Evolutionary conservation across 1,284 basidiomycete genomes (phyloP).

Genomic region (Somion occarium): DNA sequence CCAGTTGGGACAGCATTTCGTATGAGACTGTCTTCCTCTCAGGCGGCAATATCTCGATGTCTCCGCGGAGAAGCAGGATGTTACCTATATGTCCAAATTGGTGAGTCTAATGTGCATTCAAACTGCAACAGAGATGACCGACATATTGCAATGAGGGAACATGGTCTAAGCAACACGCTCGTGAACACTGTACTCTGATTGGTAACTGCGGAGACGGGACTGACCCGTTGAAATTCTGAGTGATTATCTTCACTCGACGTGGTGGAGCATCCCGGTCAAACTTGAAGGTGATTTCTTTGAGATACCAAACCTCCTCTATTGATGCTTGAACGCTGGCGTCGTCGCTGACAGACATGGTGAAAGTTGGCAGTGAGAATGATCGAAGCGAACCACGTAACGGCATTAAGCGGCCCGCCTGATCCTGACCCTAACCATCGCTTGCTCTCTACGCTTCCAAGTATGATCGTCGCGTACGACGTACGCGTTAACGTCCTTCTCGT

Average conservation of each 20-base stretch:
- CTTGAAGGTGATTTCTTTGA: slow-evolving; percentile 64
- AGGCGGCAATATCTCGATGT: slow-evolving; percentile 65
- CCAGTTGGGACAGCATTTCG: slow-evolving; percentile 74
- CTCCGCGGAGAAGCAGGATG: slow-evolving; percentile 74
- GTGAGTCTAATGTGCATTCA: slow-evolving; percentile 9
- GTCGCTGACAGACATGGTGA: not conserved
- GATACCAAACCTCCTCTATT: slow-evolving; percentile 65
- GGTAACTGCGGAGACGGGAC: slow-evolving; percentile 22
- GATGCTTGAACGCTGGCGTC: slow-evolving; percentile 10
- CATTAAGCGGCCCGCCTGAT: too few species aligned
- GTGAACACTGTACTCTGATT: not conserved
- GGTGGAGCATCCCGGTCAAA: slow-evolving; percentile 29
- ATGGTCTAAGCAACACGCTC: slow-evolving; percentile 50
- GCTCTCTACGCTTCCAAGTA: too few species aligned
- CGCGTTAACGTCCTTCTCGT: too few species aligned
- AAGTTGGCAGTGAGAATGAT: not conserved
- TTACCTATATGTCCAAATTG: slow-evolving; percentile 49
- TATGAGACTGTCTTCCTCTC: slow-evolving; percentile 74
- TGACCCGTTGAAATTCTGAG: slow-evolving; percentile 78
- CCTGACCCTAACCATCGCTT: too few species aligned
- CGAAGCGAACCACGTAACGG: not conserved
- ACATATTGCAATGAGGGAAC: slow-evolving; percentile 89
- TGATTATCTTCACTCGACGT: slow-evolving; percentile 59
- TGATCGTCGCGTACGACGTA: too few species aligned
- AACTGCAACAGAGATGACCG: slow-evolving; percentile 22